Conservation (phyloP, 257 asterid genomes). For the Ocimum tenuiflorum region DNA sequence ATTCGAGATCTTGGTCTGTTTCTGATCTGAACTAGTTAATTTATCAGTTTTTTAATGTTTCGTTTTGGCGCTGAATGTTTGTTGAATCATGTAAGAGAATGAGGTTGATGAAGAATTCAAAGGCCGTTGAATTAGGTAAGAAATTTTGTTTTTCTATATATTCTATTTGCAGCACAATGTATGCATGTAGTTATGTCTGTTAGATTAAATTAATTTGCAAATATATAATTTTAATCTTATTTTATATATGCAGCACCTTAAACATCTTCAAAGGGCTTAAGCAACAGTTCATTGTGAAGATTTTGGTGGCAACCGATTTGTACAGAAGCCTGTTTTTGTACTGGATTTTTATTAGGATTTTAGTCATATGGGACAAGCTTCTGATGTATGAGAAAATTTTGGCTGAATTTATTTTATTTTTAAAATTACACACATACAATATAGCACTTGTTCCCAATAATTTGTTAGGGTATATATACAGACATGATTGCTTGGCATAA, state of each 20-base stretch:
- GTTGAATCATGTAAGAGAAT: constrained; percentile 67
- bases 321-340: constrained; percentile 14
- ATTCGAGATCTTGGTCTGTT: background rate
- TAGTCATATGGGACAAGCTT: background rate
- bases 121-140: constrained; percentile 37
- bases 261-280: constrained; percentile 16
- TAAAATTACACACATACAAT: too few species aligned
- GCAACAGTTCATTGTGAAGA: constrained; percentile 12
- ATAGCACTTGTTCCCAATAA: too few species aligned
- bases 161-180: background rate
- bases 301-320: constrained; percentile 7
- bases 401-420: background rate
- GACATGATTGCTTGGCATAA: too few species aligned
- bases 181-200: background rate
- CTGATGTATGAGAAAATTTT: background rate
- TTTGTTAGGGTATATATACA: too few species aligned
- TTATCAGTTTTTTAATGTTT: background rate
- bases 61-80: constrained; percentile 50
- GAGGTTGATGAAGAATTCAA: constrained; percentile 67
- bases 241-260: constrained; percentile 16
- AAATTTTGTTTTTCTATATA: background rate
- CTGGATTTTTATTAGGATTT: constrained; percentile 1
- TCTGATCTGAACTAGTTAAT: background rate
- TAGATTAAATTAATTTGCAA: background rate
- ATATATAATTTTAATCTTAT: background rate